Percentiles rank a stretch among this genome's conserved stretches.
These are phyloP conservation scores for Amylocystis lapponica DNA, from an alignment of 768 basidiomycete species.

Conservation along the genomic window DNA sequence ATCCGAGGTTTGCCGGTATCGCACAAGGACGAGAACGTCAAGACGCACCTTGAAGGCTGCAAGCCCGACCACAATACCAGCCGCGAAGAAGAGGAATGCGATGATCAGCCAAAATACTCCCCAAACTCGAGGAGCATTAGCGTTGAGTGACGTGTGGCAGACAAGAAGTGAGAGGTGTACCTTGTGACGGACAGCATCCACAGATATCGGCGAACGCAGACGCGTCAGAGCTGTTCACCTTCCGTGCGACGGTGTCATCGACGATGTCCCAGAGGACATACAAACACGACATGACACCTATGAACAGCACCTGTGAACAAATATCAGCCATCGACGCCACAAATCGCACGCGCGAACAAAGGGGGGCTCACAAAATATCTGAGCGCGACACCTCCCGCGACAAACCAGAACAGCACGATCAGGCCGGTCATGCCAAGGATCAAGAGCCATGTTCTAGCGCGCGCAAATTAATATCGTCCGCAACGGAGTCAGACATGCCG, in stretches of 20 bases:
- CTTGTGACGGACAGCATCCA: conserved; percentile 81
- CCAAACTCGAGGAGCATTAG: conserved; percentile 72
- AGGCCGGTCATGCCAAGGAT: conserved; percentile 77
- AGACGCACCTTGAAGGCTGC: conserved; percentile 70
- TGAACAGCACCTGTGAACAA: conserved; percentile 60
- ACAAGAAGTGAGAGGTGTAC: conserved; percentile 28
- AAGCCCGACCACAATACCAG: conserved; percentile 72
- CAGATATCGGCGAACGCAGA: conserved; percentile 79
- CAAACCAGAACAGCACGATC: conserved; percentile 81
- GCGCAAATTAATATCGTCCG: not conserved
- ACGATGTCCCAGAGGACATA: conserved; percentile 88
- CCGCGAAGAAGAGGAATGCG: conserved; percentile 68
- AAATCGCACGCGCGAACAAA: not conserved
- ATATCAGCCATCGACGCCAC: not conserved
- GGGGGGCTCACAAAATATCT: conserved; percentile 60
- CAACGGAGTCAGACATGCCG: not conserved
- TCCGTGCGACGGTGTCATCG: conserved; percentile 79
- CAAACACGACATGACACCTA: conserved; percentile 84
- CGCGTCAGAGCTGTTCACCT: conserved; percentile 85
- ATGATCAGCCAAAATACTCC: conserved; percentile 83
- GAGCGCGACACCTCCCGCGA: conserved; percentile 65
- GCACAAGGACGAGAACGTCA: not conserved
- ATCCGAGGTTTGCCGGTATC: conserved; percentile 7
- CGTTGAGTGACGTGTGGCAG: not conserved
- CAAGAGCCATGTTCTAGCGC: conserved; percentile 67